Percentiles rank a stretch among this genome's conserved stretches.
Evolutionary conservation across 2,329 filamentous ascomycete genomes (phyloP).

Genomic region (Epichloe uncinata): DNA sequence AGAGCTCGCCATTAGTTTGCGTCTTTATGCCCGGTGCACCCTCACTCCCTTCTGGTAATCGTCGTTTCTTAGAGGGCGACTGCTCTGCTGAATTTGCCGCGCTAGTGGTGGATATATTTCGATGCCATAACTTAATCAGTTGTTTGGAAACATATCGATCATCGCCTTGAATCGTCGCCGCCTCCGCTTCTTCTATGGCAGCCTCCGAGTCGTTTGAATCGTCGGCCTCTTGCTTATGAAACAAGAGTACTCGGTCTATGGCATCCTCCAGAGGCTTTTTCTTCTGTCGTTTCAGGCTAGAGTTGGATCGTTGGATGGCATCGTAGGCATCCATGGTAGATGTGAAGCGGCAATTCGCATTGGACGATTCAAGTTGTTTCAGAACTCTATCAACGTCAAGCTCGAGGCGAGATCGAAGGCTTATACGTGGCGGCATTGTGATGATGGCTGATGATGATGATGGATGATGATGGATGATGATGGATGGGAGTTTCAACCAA

Average conservation of each 20-base stretch:
- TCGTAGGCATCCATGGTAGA: constrained; percentile 57
- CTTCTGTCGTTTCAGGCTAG: constrained; percentile 67
- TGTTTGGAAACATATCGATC: constrained; percentile 28
- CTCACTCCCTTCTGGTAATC: constrained; percentile 15
- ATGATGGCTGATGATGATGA: not conserved
- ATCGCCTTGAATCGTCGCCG: constrained; percentile 17
- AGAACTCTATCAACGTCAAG: constrained; percentile 69
- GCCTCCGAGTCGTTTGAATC: constrained; percentile 40
- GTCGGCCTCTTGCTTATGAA: constrained; percentile 52
- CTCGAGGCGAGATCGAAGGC: constrained; percentile 33
- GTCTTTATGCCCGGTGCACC: constrained; percentile 9
- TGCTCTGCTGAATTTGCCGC: constrained; percentile 10
- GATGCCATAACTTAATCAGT: constrained; percentile 28
- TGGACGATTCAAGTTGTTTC: constrained; percentile 55
- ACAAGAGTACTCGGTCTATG: constrained; percentile 67
- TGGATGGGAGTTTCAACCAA: not conserved
- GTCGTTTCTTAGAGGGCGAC: constrained; percentile 20
- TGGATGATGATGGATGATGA: not conserved
- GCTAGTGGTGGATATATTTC: constrained; percentile 6
- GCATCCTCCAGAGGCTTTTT: constrained; percentile 73
- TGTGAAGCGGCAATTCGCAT: constrained; percentile 22
- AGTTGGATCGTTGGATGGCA: constrained; percentile 73
- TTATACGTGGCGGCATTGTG: constrained; percentile 4
- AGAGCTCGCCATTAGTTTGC: not conserved
- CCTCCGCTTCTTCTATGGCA: constrained; percentile 31